Evolutionary conservation across 2,329 filamentous ascomycete species (phyloP).

Genomic region (Fusarium guadeloupense): DNA sequence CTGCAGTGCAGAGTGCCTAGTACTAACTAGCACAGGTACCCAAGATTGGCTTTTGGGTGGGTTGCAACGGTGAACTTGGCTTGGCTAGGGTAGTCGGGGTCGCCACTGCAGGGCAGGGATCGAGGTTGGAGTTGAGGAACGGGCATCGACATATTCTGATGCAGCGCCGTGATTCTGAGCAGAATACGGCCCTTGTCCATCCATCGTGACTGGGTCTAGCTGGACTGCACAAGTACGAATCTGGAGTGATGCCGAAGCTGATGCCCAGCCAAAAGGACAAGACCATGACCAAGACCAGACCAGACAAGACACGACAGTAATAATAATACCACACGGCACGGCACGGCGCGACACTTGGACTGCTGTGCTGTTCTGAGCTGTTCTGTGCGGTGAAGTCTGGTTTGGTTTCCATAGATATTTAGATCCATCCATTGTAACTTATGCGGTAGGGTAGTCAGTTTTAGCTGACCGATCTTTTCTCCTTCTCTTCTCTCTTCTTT

Average conservation of each 20-base stretch:
- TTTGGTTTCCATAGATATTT: too few relatives aligned
- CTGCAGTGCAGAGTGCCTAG: slow-evolving; percentile 16
- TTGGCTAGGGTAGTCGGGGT: slow-evolving; percentile 4
- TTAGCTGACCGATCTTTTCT: slow-evolving; percentile 6
- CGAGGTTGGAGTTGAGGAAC: slow-evolving; percentile 32
- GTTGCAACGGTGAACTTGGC: slow-evolving; percentile 27
- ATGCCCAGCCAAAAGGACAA: too few relatives aligned
- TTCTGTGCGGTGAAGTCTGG: slow-evolving; percentile 8
- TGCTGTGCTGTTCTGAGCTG: slow-evolving; percentile 9
- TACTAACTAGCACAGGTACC: too few relatives aligned
- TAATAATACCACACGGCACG: slow-evolving; percentile 3
- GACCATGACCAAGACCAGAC: too few relatives aligned
- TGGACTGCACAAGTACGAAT: slow-evolving; percentile 11
- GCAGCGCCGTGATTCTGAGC: slow-evolving; percentile 30
- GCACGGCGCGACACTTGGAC: slow-evolving; percentile 15
- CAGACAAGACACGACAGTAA: slow-evolving; percentile 5
- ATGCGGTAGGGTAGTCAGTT: slow-evolving; percentile 14
- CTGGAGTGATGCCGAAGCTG: slow-evolving; percentile 17
- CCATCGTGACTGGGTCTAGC: slow-evolving; percentile 6
- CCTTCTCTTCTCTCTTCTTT: not conserved
- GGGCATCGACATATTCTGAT: slow-evolving; percentile 39
- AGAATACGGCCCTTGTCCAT: slow-evolving; percentile 20
- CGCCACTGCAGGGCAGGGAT: slow-evolving; percentile 28
- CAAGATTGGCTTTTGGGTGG: slow-evolving; percentile 10
- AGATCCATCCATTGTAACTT: slow-evolving; percentile 13